phyloP scores from a whole-genome alignment of 2,329 filamentous ascomycete genomes.

The Grosmannia clavigera region DNA sequence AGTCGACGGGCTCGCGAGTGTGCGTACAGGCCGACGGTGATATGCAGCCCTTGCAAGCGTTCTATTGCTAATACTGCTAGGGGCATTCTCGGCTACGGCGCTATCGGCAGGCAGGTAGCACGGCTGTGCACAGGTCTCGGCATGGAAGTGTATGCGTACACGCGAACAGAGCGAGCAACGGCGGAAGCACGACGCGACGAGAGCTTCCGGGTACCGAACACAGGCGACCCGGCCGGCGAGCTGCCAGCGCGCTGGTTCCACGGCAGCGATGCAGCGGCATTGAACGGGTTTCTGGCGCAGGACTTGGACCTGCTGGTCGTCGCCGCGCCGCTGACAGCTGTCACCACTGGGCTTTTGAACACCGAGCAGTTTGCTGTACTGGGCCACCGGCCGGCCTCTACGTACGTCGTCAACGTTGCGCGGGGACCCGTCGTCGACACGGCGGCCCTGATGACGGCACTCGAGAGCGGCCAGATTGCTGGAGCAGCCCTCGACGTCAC shows the following conservation, averaged over 20 bases:
- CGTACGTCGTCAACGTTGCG: constrained; percentile 50
- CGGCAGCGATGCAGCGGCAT: constrained; percentile 18
- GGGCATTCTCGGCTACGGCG: constrained; percentile 31
- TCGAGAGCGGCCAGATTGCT: constrained; percentile 21
- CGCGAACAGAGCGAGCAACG: constrained; percentile 37
- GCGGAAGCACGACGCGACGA: constrained; percentile 44
- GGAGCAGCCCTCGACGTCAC: constrained; percentile 58
- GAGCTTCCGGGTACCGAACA: constrained; percentile 52
- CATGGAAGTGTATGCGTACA: constrained; percentile 57
- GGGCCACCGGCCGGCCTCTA: constrained; percentile 8
- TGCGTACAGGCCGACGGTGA: constrained; percentile 10
- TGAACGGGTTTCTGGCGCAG: constrained; percentile 28
- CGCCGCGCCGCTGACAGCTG: constrained; percentile 26
- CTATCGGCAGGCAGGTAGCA: constrained; percentile 31
- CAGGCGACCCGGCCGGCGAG: constrained; percentile 31
- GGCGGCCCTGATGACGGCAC: constrained; percentile 37
- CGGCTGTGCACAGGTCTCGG: constrained; percentile 45
- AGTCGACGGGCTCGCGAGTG: constrained; percentile 24
- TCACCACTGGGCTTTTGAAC: constrained; percentile 29
- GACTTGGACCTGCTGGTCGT: constrained; percentile 30
- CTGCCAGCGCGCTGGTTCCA: constrained; percentile 30
- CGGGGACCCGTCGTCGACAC: constrained; percentile 26
- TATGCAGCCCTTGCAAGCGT: background rate
- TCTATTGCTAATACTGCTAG: constrained; percentile 9
- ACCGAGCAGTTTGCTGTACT: constrained; percentile 19